Conservation (phyloP, 441 rosid genomes). For the Daphne laureola region DNA sequence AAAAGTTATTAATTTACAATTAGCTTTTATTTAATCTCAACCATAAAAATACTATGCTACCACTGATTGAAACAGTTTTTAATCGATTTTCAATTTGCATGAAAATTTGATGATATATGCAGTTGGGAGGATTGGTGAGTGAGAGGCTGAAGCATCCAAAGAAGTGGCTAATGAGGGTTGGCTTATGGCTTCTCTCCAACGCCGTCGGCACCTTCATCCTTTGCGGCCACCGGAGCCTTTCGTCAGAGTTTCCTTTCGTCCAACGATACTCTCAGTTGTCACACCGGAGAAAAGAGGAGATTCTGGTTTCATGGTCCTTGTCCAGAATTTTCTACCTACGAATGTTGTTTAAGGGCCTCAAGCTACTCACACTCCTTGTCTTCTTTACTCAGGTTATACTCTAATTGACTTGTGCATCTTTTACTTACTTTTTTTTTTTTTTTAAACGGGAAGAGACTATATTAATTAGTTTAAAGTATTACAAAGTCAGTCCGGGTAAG, state of each 20-base stretch:
- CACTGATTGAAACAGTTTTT: no score
- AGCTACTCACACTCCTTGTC: conserved; percentile 45
- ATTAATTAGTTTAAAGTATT: no score
- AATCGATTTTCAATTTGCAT: no score
- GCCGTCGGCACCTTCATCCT: conserved; percentile 52
- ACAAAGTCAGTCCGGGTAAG: no score
- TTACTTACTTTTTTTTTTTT: no score
- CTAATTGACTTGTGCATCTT: no score
- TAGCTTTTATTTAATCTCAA: no score
- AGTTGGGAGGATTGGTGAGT: conserved; percentile 59
- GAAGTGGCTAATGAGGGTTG: conserved; percentile 39
- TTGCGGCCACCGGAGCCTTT: conserved; percentile 46
- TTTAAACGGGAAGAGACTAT: no score
- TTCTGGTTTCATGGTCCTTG: conserved; percentile 46
- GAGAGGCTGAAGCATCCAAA: conserved; percentile 70
- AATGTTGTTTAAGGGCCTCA: conserved; percentile 46
- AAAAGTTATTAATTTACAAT: no score
- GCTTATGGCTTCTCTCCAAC: conserved; percentile 56
- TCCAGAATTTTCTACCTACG: conserved; percentile 39
- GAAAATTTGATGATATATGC: neutral
- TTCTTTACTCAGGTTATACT: conserved; percentile 73
- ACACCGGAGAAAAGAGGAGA: conserved; percentile 32
- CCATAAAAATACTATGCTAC: no score
- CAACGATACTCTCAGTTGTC: conserved; percentile 37
- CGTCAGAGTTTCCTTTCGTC: conserved; percentile 43